Percentiles rank a stretch among this genome's conserved stretches.
Evolutionary conservation across 257 asterid species (phyloP).

Genomic region (Nyctanthes arbortristis): DNA sequence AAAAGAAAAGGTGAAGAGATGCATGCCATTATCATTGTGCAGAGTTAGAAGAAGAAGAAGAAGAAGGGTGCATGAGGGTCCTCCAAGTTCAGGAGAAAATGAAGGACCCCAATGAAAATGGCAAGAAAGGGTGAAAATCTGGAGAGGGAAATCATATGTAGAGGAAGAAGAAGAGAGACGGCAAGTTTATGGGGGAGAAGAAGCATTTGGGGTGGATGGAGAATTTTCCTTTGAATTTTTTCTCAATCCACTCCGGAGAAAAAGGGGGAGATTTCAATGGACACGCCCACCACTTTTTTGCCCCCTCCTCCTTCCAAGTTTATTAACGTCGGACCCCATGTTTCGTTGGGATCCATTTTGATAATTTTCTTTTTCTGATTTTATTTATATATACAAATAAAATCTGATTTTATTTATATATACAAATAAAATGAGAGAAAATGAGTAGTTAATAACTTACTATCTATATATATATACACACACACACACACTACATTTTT

Average conservation of each 20-base stretch:
- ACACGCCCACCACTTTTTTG: constrained; percentile 11
- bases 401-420: not conserved
- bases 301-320: not conserved
- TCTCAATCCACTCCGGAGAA: constrained; percentile 46
- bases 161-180: constrained; percentile 23
- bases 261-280: constrained; percentile 53
- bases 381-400: not conserved
- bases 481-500: too few relatives aligned
- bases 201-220: constrained; percentile 27
- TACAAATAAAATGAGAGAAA: not conserved
- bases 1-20: not conserved
- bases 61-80: constrained; percentile 45
- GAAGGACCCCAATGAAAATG: constrained; percentile 66
- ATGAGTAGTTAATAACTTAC: too few relatives aligned
- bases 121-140: constrained; percentile 33
- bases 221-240: constrained; percentile 33
- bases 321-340: not conserved
- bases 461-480: too few relatives aligned
- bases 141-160: constrained; percentile 43
- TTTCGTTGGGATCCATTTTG: too few relatives aligned
- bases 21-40: not conserved
- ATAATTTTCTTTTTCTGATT: not conserved
- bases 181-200: constrained; percentile 34
- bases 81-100: constrained; percentile 67
- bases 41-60: not conserved